Base-by-base conservation (phyloP, 2,329 filamentous ascomycete species). In the Trichoderma endophyticum region DNA sequence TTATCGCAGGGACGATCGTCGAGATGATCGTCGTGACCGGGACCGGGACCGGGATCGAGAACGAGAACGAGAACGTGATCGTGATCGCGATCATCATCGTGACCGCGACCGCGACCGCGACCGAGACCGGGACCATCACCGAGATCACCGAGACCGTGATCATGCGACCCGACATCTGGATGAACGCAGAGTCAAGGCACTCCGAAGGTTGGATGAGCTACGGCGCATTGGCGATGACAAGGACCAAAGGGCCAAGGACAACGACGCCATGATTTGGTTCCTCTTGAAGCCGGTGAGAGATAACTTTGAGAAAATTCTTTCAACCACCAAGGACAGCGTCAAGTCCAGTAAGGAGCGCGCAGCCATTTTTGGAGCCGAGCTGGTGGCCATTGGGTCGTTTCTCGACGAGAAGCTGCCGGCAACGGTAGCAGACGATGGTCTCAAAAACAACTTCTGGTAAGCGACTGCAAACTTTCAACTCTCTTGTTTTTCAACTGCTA, bases 341-440 rank as follows among this genome's bases (percentile, higher is more conserved):
- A 89, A 88, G 70, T 88, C 87, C 32, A 87, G 88, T 76, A 89
- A 90, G 75, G 86, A 88, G 67, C 86, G 90, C 59, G 86, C 90
- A 26, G 86, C 84, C 76, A 86, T 90, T 57, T 87, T 91, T 77
- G 90, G 90, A 75, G 82, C 83, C 32, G 87, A 91, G 77, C 81
- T 92, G 48, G 83, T 90, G 56, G 85, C 85, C 5, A 89, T 92
- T 78, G 90, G 90, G 68, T 86, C 87, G 71, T 91, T 90, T 76
- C 87, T 91, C 73, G 86, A 87, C 64, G 82, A 82, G 73, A 80
- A 80, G 71, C 75, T 83, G 34, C 80, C 84, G 39, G 83, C 83
- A 66, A 83, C 84, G 34, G 77, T 79, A 64, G 80, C 81, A 12
- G 80, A 82, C 43, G 80, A 82, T 61, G 80, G 81, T 73, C 78